A percentile compares a stretch with the other conserved stretches of the same genome.
phyloP scores from a whole-genome alignment of 129 eudicot genomes.

The Deinandra increscens region DNA sequence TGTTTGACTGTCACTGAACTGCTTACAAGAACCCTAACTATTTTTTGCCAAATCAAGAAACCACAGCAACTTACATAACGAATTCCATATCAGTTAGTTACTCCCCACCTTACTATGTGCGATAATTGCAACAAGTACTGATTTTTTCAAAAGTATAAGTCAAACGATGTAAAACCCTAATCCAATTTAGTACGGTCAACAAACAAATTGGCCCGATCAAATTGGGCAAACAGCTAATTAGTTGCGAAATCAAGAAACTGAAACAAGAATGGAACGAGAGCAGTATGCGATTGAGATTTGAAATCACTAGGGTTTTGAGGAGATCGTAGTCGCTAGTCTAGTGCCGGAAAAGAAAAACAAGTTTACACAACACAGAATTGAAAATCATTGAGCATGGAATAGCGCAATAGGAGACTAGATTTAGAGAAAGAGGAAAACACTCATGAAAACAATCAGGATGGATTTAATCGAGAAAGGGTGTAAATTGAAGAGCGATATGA shows the following conservation, averaged over 20 bases:
- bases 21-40: neutral
- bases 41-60: slow-evolving; percentile 15
- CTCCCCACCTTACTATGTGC: no score
- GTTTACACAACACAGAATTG: neutral
- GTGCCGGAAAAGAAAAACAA: neutral
- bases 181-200: neutral
- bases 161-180: slow-evolving; percentile 29
- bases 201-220: neutral
- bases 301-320: neutral
- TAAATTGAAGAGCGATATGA: no score
- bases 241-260: no score
- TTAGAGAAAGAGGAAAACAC: slow-evolving; percentile 2
- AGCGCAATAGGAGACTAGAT: neutral
- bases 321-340: neutral
- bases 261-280: neutral
- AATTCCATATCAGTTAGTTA: neutral
- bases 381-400: neutral
- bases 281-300: neutral
- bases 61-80: neutral
- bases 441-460: no score
- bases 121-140: neutral
- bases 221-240: neutral
- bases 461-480: no score
- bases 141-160: slow-evolving; percentile 3
- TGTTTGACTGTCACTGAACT: neutral